Evolutionary conservation across 495 filamentous ascomycete species (phyloP), one percentile per base, ranked within the genome.

Genomic region (Sordaria brevicollis): DNA sequence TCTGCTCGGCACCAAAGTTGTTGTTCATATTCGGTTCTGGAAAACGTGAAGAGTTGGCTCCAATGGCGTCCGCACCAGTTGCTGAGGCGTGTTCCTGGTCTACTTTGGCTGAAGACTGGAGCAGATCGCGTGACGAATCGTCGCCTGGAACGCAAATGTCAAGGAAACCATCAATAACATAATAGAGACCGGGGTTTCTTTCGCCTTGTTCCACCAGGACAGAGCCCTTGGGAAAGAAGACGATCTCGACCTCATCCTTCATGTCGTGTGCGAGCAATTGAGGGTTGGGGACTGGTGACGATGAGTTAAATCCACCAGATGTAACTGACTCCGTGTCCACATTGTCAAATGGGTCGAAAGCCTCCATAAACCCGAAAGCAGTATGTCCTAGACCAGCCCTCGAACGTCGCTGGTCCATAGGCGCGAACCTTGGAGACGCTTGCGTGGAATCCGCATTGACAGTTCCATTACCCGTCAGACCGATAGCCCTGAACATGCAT

Each of bases 161-260:
- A 31, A 99, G 81, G 71, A 99, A 99, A 4, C 95, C 95, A 78
- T 99, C 95, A 67, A 99, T 91, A 11, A 99, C 95, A 78, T 98
- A 99, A 81, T 99, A 99, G 10, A 99, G 83, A 1, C 95, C 95
- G 0, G 96, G 96, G 74, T 96, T 96, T 19, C 96, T 86, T 81
- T 99, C 95, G 0, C 95, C 94, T 77, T 98, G 93, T 73, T 99
- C 95, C 0, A 99, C 94, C n/a, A 99, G 84, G 6, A 99, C 91
- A 8, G 95, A 93, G 4, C 91, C 93, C 76, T 98, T 91, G 0
- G 93, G 93, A 73, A 99, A 99, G 81, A 91, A 97, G 4, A 99
- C 96, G 71, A 99, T 97, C 76, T 99, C 95, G n/a, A 98, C 86
- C 54, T 99, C 95, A 74, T 95, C 89, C 65, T 89, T 88, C 76